Evolutionary conservation across 2,329 filamentous ascomycete genomes (phyloP).

Genomic region (Chalaropsis ovoidea): DNA sequence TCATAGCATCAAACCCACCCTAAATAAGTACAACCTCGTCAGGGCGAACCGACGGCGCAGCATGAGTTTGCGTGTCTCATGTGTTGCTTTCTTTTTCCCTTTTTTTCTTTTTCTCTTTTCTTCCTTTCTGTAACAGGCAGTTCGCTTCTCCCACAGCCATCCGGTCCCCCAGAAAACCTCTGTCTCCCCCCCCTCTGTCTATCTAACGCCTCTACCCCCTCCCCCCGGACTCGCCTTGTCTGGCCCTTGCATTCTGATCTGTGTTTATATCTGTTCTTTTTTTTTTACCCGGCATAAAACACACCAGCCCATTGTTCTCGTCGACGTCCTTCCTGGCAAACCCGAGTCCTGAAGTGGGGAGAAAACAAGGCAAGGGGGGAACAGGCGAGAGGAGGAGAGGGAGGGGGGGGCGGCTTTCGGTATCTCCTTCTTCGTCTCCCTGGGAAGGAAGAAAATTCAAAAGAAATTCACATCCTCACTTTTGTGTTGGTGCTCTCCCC

Average conservation of each 20-base stretch:
- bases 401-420: not conserved
- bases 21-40: constrained; percentile 9
- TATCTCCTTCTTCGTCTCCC: constrained; percentile 6
- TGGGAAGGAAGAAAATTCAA: not conserved
- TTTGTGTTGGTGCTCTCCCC: constrained; percentile 12
- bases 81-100: not conserved
- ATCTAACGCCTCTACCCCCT: not conserved
- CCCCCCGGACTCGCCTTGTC: constrained; percentile 8
- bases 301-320: constrained; percentile 8
- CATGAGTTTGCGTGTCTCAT: constrained; percentile 12
- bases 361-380: not conserved
- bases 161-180: not conserved
- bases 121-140: not conserved
- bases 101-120: not conserved
- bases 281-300: not conserved
- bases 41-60: constrained; percentile 10
- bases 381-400: not conserved
- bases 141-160: not conserved
- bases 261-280: constrained; percentile 8
- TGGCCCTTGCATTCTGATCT: constrained; percentile 10
- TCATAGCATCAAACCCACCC: not conserved
- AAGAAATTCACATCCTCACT: constrained; percentile 6
- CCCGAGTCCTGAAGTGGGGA: not conserved
- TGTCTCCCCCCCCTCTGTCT: not conserved
- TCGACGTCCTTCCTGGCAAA: not conserved